Evolutionary conservation across 495 filamentous ascomycete species (phyloP), one percentile per base, ranked within the genome.

Genomic region (Annulohypoxylon stygium): DNA sequence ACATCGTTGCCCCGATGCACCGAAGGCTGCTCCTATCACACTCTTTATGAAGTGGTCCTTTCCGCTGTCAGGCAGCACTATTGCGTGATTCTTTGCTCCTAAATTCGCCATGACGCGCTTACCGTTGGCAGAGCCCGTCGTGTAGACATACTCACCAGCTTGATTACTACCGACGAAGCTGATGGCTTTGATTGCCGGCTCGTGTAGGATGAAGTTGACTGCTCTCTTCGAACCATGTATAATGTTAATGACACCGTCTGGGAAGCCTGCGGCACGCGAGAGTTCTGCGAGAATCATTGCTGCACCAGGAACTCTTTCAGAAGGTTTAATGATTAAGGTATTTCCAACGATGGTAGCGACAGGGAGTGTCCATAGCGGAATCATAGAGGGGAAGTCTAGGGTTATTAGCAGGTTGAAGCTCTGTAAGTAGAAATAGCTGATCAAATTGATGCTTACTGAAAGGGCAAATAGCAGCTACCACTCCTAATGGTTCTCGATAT

Each of bases 11-110:
- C 96, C 96, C 65, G 96, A 97, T 76, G 96, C 96, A 71, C 96
- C 96, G 73, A 98, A 99, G 20, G 96, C 96, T 61, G 96, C 96
- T 54, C 96, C 96, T 12, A 93, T 90, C 77, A 99, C 94, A n/a
- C 95, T 92, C 80, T 98, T 98, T 63, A 99, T 82, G 67, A 97
- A 91, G 30, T 97, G 95, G 83, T 98, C 97, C 89, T 97, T 98
- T 85, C 98, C 97, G 83, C 92, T 93, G 84, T 99, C 96, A 0
- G 96, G 96, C 67, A 98, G 87, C 18, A 98, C 90, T 33, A 93
- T 93, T 30, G 95, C 95, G 81, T 99, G 96, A 87, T 99, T 99
- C 89, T 99, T 99, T 47, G 96, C 96, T 25, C 96, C 96, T 59
- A 99, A 83, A 81, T 99, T 99, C 76, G 96, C 96, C 83, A 98